phyloP scores from a whole-genome alignment of 2,329 filamentous ascomycete species.

The Diaporthe australafricana region DNA sequence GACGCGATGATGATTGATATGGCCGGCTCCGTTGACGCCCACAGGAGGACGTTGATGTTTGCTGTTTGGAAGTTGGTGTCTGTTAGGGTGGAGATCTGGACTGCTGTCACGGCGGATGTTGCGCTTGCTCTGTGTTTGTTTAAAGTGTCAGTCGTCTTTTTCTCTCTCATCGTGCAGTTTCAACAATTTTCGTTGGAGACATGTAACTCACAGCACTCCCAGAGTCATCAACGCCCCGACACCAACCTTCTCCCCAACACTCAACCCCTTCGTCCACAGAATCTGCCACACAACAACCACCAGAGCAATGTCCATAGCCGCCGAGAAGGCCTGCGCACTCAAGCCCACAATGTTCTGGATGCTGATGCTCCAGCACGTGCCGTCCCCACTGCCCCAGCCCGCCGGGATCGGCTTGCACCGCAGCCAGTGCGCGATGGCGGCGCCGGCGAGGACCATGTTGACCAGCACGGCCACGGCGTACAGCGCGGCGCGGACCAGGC shows the following conservation, averaged over 20 bases:
- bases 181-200: background rate
- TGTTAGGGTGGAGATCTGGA: conserved; percentile 18
- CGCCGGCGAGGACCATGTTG: conserved; percentile 23
- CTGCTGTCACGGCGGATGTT: conserved; percentile 14
- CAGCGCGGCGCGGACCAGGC: conserved; percentile 5
- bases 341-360: conserved; percentile 3
- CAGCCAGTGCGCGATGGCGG: conserved; percentile 30
- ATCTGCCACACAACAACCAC: conserved; percentile 22
- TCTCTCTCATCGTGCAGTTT: background rate
- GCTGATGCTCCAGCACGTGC: conserved; percentile 1
- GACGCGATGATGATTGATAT: conserved; percentile 19
- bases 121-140: background rate
- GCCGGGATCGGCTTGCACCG: conserved; percentile 22
- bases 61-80: conserved; percentile 22
- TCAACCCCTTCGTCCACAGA: conserved; percentile 21
- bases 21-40: conserved; percentile 23
- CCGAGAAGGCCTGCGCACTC: conserved; percentile 23
- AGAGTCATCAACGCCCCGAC: conserved; percentile 5
- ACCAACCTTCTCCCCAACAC: conserved; percentile 24
- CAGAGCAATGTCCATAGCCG: conserved; percentile 21
- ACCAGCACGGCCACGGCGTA: background rate
- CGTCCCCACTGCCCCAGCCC: background rate
- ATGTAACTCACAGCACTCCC: conserved; percentile 20
- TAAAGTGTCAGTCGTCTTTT: background rate
- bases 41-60: conserved; percentile 27